Evolutionary conservation across 495 filamentous ascomycete genomes (phyloP).

Genomic region (Xylaria bambusicola): DNA sequence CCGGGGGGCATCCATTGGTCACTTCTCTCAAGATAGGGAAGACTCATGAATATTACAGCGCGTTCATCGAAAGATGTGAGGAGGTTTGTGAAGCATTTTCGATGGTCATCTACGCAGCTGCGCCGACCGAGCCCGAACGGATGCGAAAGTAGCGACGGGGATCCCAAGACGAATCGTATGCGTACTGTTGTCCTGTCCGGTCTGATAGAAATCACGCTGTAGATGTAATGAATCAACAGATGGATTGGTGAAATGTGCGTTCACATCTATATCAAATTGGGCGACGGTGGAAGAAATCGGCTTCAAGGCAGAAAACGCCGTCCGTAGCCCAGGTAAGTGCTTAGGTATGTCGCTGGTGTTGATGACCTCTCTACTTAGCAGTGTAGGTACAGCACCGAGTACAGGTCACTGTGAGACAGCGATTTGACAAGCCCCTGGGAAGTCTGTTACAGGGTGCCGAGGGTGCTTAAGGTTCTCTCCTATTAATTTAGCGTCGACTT

Average conservation of each 20-base stretch:
- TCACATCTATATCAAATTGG: slow-evolving; percentile 6
- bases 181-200: background rate
- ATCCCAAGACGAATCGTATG: background rate
- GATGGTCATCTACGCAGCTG: slow-evolving; percentile 5
- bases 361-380: no score
- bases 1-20: slow-evolving; percentile 31
- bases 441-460: background rate
- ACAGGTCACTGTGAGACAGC: no score
- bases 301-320: background rate
- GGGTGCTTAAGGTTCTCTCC: background rate
- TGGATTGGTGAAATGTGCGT: background rate
- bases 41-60: slow-evolving; percentile 28
- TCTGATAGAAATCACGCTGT: no score
- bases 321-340: no score
- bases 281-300: background rate
- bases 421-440: background rate
- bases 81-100: slow-evolving; percentile 32
- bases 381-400: no score
- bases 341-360: no score
- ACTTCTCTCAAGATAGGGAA: slow-evolving; percentile 9
- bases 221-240: background rate
- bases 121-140: background rate
- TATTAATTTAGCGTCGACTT: background rate
- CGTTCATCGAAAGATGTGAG: slow-evolving; percentile 21
- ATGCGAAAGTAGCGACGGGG: slow-evolving; percentile 21